phyloP scores from a whole-genome alignment of 805 yeast species.

The Suhomyces sp. region DNA sequence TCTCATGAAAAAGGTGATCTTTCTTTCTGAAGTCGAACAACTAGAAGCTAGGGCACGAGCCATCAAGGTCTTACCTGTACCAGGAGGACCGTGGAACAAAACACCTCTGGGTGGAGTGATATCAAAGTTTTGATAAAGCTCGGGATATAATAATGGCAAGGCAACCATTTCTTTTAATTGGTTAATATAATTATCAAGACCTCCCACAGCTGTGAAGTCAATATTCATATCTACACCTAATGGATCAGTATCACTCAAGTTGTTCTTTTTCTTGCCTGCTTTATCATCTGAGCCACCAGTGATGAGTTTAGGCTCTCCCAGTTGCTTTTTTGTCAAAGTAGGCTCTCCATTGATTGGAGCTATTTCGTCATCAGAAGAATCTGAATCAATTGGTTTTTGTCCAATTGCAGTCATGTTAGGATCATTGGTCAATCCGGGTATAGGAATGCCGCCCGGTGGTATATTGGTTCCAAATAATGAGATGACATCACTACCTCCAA shows the following conservation, averaged over 20 bases:
- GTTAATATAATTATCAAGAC: slow-evolving; percentile 83
- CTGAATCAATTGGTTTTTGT: slow-evolving; percentile 46
- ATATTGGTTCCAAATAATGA: slow-evolving; percentile 73
- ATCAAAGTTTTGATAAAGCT: slow-evolving; percentile 80
- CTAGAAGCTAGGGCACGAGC: slow-evolving; percentile 97
- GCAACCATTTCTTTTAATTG: slow-evolving; percentile 97
- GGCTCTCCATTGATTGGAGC: slow-evolving; percentile 43
- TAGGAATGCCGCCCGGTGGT: slow-evolving; percentile 48
- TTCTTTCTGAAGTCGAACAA: slow-evolving; percentile 77
- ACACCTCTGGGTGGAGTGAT: slow-evolving; percentile 98
- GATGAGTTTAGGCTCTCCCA: slow-evolving; percentile 23
- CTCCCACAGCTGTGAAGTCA: slow-evolving; percentile 85
- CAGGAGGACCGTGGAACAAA: slow-evolving; percentile 97
- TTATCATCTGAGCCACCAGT: slow-evolving; percentile 29
- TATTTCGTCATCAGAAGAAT: slow-evolving; percentile 63
- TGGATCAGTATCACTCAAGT: slow-evolving; percentile 87
- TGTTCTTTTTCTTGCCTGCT: slow-evolving; percentile 49
- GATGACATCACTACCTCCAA: slow-evolving; percentile 92
- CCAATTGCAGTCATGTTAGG: slow-evolving; percentile 31
- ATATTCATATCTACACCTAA: slow-evolving; percentile 84
- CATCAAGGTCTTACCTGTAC: slow-evolving; percentile 97
- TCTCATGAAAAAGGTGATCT: slow-evolving; percentile 95
- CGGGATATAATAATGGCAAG: slow-evolving; percentile 88
- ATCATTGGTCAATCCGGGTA: slow-evolving; percentile 30
- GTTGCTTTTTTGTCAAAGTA: slow-evolving; percentile 28